Base-by-base conservation (phyloP, 2,329 filamentous ascomycete species). In the Colletotrichum lentis region DNA sequence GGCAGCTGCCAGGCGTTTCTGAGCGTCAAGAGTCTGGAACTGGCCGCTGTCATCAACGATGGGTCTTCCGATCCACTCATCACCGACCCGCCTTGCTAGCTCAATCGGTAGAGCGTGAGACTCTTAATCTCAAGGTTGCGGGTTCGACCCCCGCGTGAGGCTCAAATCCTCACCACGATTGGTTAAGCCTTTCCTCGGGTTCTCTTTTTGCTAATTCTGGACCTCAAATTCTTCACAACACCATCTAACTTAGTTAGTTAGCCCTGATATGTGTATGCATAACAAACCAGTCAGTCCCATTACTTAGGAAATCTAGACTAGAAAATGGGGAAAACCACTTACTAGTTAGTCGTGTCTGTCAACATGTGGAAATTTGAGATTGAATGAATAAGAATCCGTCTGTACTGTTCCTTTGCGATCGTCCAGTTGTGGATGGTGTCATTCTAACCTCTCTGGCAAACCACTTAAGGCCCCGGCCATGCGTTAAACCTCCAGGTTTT, bases 31-130 rank as follows among this genome's bases (percentile, higher is more conserved):
- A 20, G n/a, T 10, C 4, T 1, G 18, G 43, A n/a, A 35, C 22
- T 3, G 22, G 24, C 0, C 1, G 1, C 8, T n/a, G n/a, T n/a
- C 3, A 0, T 1, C 46, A 60, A 35, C 46, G 31, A 27, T 20
- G 35, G 46, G 11, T 52, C 57, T 39, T 2, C 11, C 1, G 7
- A 43, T 60, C 22, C 47, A 41, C 11, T 10, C 8, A 20, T 31
- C 10, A 10, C 16, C 14, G 20, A 59, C 56, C 57, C 57, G 57
- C 57, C 57, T 60, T 60, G 84, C 82, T 88, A 88, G 86, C 86
- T 88, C 86, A 88, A 88, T 88, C 85, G 85, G 86, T 89, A 90
- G 88, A 90, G 87, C 87, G 87, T 90, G 84, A 88, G 88, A 89
- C 88, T 90, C 88, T 86, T 86, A 86, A 70, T 70, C 69, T 70